Percentiles rank a stretch among this genome's conserved stretches.
Conservation (phyloP, 2,329 filamentous ascomycete genomes). For the Ascomycota sp. region DNA sequence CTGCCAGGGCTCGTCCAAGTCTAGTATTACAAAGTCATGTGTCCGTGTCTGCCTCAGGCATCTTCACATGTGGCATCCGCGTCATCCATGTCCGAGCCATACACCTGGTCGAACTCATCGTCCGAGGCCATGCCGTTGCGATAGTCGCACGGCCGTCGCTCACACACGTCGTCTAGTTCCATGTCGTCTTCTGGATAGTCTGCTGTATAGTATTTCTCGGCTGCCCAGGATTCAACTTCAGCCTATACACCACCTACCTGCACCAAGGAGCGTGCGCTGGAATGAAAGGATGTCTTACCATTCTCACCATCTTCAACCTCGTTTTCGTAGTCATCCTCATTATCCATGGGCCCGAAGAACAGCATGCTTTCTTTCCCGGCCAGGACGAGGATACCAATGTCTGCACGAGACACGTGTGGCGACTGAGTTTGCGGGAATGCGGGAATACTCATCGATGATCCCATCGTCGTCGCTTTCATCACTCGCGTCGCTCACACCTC, state of each 20-base stretch:
- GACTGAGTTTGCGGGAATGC: slow-evolving; percentile 32
- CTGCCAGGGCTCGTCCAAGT: too few species aligned
- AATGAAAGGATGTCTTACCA: slow-evolving; percentile 18
- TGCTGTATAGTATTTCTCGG: slow-evolving; percentile 59
- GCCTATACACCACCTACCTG: neutral
- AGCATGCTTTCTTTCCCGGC: slow-evolving; percentile 35
- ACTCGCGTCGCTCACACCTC: slow-evolving; percentile 15
- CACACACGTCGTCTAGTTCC: slow-evolving; percentile 38
- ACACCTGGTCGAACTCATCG: slow-evolving; percentile 31
- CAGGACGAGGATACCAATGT: slow-evolving; percentile 35
- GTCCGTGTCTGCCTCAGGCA: slow-evolving; percentile 11
- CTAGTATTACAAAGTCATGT: too few species aligned
- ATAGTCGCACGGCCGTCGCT: slow-evolving; percentile 32
- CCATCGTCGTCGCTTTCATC: slow-evolving; percentile 34
- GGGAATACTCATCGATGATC: slow-evolving; percentile 43
- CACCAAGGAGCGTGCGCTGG: too few species aligned
- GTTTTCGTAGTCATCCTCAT: slow-evolving; percentile 38
- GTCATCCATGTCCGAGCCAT: slow-evolving; percentile 18
- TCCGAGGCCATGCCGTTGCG: slow-evolving; percentile 32
- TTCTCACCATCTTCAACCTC: slow-evolving; percentile 47
- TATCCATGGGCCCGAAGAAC: slow-evolving; percentile 38
- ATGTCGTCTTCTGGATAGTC: slow-evolving; percentile 70
- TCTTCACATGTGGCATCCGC: slow-evolving; percentile 15
- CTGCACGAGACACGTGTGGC: slow-evolving; percentile 23
- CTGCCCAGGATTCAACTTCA: slow-evolving; percentile 14